These are phyloP conservation scores for Mimosa bimucronata DNA, from an alignment of 306 rosid species.

Conservation along the genomic window DNA sequence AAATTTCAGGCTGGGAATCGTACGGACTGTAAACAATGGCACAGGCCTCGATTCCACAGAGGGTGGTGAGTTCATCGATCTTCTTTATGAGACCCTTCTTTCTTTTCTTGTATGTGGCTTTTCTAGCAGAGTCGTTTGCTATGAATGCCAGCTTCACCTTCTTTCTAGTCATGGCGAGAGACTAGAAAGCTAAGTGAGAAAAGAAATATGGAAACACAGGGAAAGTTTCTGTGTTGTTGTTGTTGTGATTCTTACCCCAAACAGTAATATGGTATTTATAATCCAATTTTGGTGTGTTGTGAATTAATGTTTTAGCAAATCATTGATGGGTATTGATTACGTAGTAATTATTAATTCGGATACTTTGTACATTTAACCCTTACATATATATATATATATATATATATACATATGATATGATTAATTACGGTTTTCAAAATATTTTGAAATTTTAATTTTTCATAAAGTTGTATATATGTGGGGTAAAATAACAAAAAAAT, in stretches of 20 bases:
- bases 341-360: background rate
- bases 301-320: background rate
- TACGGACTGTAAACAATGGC: slow-evolving; percentile 50
- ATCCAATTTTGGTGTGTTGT: background rate
- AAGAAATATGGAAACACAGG: background rate
- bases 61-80: slow-evolving; percentile 50
- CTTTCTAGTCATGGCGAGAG: slow-evolving; percentile 49
- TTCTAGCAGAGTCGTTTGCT: slow-evolving; percentile 50
- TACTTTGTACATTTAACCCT: background rate
- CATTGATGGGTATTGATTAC: slow-evolving; percentile 7
- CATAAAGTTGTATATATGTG: background rate
- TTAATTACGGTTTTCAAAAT: background rate
- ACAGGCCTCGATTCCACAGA: slow-evolving; percentile 54
- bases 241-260: slow-evolving; percentile 14
- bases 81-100: slow-evolving; percentile 57
- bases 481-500: background rate
- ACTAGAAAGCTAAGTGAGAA: background rate
- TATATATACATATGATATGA: background rate
- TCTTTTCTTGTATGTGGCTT: slow-evolving; percentile 54
- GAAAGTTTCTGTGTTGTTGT: background rate
- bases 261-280: slow-evolving; percentile 32
- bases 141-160: slow-evolving; percentile 56
- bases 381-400: no score
- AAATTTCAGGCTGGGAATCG: slow-evolving; percentile 56
- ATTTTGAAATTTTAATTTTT: no score